These are phyloP conservation scores for Cladosporium sp. DNA, from an alignment of 2,329 filamentous ascomycete genomes.

Conservation along the genomic window DNA sequence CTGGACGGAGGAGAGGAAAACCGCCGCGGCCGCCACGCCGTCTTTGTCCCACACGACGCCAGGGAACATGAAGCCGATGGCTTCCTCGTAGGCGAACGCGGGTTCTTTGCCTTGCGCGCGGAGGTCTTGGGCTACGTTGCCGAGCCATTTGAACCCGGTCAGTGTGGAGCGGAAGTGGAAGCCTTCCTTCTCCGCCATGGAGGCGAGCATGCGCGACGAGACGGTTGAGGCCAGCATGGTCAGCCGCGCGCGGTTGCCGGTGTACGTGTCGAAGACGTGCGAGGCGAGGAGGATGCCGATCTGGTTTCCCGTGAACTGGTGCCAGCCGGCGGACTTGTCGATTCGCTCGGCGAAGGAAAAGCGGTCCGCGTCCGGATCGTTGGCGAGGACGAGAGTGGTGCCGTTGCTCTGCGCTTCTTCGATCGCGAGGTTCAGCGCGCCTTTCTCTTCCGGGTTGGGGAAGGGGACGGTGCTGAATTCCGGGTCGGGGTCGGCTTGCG, in stretches of 20 bases:
- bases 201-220: constrained; percentile 58
- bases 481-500: constrained; percentile 56
- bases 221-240: constrained; percentile 61
- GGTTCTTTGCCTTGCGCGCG: constrained; percentile 47
- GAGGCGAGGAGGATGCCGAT: constrained; percentile 58
- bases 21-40: constrained; percentile 56
- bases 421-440: constrained; percentile 58
- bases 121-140: constrained; percentile 55
- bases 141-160: constrained; percentile 67
- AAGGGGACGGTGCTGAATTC: constrained; percentile 62
- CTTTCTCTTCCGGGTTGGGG: constrained; percentile 62
- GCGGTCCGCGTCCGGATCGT: constrained; percentile 63
- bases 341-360: constrained; percentile 59
- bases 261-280: constrained; percentile 50
- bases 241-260: constrained; percentile 36
- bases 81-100: constrained; percentile 61
- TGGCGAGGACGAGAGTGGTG: constrained; percentile 54
- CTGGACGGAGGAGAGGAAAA: constrained; percentile 54
- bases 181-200: constrained; percentile 52
- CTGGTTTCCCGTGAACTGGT: constrained; percentile 62
- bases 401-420: constrained; percentile 48
- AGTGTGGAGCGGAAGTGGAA: constrained; percentile 59
- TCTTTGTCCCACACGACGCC: constrained; percentile 62
- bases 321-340: constrained; percentile 50
- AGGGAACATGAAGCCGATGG: constrained; percentile 64